Evolutionary conservation across 768 basidiomycete genomes (phyloP), one percentile per base, ranked within the genome.

Genomic region (Suillus bovinus): DNA sequence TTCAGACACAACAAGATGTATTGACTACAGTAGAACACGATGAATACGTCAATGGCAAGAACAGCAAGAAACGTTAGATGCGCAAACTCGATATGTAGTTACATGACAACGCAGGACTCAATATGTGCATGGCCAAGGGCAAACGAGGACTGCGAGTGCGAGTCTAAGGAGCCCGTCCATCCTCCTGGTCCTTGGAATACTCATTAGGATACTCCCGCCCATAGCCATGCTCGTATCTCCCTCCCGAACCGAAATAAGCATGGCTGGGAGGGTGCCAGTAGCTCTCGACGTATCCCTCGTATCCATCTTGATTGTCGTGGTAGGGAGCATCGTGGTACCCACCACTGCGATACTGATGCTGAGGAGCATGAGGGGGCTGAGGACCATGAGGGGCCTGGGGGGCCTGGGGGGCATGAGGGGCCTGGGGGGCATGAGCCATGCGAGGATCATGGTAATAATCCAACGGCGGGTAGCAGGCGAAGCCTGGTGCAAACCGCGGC

Each of bases 61-160:
- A 42, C 41, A 20, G 41, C 41, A 42, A 44, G 42, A n/a, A 44
- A n/a, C 9, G n/a, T 44, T 5, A 44, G 42, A 44, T 1, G 9
- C 9, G 6, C 9, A 22, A 10, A 71, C n/a, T n/a, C n/a, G n/a
- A n/a, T n/a, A n/a, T n/a, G n/a, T n/a, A n/a, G n/a, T n/a, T n/a
- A 76, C 34, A 22, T 46, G 22, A 22, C 0, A 5, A 22, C 2
- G 22, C 44, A 42, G n/a, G n/a, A 42, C n/a, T 46, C 13, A 14
- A 46, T 24, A 46, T 46, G 7, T 46, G 13, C 22, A 6, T 3
- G 44, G 22, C 10, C 0, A 11, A 46, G 44, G 44, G 22, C 6
- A 22, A 46, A 22, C 13, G n/a, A 46, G 11, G 10, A 1, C 44
- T 22, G 22, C 11, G 14, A 47, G 46, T 22, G 22, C 11, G 14